These are phyloP conservation scores for Camellia oleifera DNA, from an alignment of 179 eudicot species.

Conservation along the genomic window DNA sequence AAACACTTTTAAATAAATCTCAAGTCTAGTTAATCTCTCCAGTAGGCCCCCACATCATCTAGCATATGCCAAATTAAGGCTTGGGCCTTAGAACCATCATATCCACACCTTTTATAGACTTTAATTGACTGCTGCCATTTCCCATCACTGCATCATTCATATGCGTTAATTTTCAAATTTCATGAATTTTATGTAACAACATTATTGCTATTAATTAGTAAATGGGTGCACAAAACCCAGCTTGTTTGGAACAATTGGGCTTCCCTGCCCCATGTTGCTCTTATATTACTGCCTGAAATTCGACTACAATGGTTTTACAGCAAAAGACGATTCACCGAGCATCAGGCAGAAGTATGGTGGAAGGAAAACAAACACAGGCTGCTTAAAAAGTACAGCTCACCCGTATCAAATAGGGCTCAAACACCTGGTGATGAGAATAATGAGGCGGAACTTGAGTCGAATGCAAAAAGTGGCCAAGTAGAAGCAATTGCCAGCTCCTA, in stretches of 20 bases:
- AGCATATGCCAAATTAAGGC: too few species aligned
- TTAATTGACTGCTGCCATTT: too few species aligned
- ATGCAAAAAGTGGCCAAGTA: background rate
- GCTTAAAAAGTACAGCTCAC: constrained; percentile 27
- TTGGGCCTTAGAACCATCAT: too few species aligned
- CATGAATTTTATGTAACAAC: background rate
- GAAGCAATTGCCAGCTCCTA: too few species aligned
- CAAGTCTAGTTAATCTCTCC: too few species aligned
- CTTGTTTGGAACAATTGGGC: background rate
- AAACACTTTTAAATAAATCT: too few species aligned
- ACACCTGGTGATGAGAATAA: constrained; percentile 18
- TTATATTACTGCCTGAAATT: background rate
- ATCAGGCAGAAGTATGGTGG: constrained; percentile 75
- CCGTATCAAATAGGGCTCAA: constrained; percentile 18
- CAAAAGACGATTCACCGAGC: constrained; percentile 45
- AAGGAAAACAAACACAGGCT: constrained; percentile 46
- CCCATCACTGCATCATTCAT: too few species aligned
- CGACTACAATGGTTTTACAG: background rate
- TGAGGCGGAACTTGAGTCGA: background rate
- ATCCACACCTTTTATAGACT: too few species aligned
- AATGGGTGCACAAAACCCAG: background rate
- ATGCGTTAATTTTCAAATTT: too few species aligned
- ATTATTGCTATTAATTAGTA: background rate
- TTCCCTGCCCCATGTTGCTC: background rate
- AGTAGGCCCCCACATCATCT: too few species aligned